Percentiles rank a stretch among this genome's conserved stretches.
phyloP scores from a whole-genome alignment of 1,284 basidiomycete species.

The Trichosporon ovoides region DNA sequence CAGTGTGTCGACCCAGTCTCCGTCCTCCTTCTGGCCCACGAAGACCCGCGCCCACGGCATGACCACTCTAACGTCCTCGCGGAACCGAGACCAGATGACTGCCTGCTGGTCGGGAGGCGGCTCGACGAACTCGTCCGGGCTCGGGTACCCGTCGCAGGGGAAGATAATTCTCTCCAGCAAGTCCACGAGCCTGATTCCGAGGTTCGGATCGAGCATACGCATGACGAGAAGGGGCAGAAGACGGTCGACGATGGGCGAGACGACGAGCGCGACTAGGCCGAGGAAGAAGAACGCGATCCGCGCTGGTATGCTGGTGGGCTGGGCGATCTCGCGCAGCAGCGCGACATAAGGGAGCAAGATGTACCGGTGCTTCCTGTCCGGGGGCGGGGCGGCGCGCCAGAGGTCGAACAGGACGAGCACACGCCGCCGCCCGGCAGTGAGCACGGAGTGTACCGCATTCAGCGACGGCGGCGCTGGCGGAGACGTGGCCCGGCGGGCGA shows the following conservation, averaged over 20 bases:
- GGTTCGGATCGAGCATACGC: slow-evolving; percentile 18
- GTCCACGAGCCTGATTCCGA: slow-evolving; percentile 23
- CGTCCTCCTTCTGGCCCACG: background rate
- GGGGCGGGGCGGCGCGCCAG: slow-evolving; percentile 14
- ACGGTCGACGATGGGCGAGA: slow-evolving; percentile 31
- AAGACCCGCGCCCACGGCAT: background rate
- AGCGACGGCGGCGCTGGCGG: background rate
- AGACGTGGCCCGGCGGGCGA: background rate
- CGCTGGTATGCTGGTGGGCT: background rate
- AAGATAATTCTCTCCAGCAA: slow-evolving; percentile 37
- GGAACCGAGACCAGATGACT: background rate
- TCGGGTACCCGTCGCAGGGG: slow-evolving; percentile 40
- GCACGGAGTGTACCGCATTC: background rate
- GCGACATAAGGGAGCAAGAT: slow-evolving; percentile 19
- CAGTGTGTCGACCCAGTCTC: background rate
- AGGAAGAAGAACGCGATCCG: slow-evolving; percentile 24
- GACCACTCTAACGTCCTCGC: slow-evolving; percentile 7
- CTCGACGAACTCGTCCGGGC: slow-evolving; percentile 32
- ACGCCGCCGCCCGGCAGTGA: background rate
- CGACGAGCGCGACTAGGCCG: slow-evolving; percentile 23
- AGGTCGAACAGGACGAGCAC: slow-evolving; percentile 1
- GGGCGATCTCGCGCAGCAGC: slow-evolving; percentile 10
- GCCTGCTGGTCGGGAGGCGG: slow-evolving; percentile 33
- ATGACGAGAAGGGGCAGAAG: slow-evolving; percentile 28
- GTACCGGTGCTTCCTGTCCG: slow-evolving; percentile 9